Evolutionary conservation across 805 yeast genomes (phyloP), one percentile per base, ranked within the genome.

Genomic region (Priceomyces castillae): DNA sequence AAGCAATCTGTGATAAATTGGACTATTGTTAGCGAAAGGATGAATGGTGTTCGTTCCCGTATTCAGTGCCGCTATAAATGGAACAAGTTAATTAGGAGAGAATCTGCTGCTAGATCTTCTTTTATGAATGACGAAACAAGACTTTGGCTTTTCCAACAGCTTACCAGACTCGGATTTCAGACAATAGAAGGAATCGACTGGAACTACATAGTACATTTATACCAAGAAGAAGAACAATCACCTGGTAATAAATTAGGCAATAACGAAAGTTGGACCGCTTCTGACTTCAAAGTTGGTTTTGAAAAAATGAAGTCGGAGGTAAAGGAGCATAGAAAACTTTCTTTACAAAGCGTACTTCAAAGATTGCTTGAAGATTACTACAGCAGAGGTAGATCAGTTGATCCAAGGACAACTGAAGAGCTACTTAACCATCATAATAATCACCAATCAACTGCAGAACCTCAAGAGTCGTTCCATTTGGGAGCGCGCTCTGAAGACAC

Each of bases 31-130:
- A 82, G 92, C 56, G 98, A 92, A 59, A 71, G 78, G 39, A 89
- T 92, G 95, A 83, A 87, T 26, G 97, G 97, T 2, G 72, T 80
- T 1, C 76, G 98, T 48, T 86, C 96, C 1, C 75, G 98, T 53
- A 90, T 92, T 50, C 98, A 92, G 65, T 90, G 97, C 61, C 78
- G 98, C 46, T 92, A 92, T 65, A 92, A 92, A 61, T 92, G 97
- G 97, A 85, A 85, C 58, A 92, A 90, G 64, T 57, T 90, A 4
- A 64, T 82, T 41, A 82, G 80, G 54, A 71, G 85, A 46, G 84
- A 82, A 48, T 57, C 67, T 17, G 50, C 56, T 30, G 51, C 54
- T n/a, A 52, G 71, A 12, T 51, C 64, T 2, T 47, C 63, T 17
- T 56, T 54, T 41, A 67, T 70, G 73, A 59, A 58, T 33, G 40